A percentile compares a stretch with the other conserved stretches of the same genome.
These are phyloP conservation scores for Agaricales sp. DNA, from an alignment of 1,284 basidiomycete genomes.

Conservation along the genomic window DNA sequence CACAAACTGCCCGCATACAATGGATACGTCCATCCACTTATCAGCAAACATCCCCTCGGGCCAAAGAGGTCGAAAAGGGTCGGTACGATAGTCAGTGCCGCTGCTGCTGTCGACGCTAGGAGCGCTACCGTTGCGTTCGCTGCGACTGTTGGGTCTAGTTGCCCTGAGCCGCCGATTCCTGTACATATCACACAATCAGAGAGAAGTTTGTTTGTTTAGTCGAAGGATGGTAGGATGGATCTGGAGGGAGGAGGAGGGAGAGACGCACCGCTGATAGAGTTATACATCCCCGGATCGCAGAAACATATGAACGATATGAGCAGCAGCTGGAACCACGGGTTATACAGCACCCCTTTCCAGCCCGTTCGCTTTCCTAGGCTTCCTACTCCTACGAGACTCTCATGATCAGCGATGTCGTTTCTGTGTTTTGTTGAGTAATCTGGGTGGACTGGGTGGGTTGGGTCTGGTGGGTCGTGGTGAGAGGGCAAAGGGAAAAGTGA, in stretches of 20 bases:
- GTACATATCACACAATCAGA: background rate
- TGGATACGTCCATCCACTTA: slow-evolving; percentile 43
- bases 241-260: no score
- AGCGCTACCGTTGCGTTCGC: slow-evolving; percentile 20
- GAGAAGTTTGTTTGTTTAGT: no score
- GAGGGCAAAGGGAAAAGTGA: no score
- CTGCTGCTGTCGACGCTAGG: slow-evolving; percentile 17
- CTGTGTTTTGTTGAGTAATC: no score
- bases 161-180: slow-evolving; percentile 20
- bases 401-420: no score
- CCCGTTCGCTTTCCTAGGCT: no score
- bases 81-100: slow-evolving; percentile 18
- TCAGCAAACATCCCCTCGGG: slow-evolving; percentile 36
- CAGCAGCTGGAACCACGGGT: background rate
- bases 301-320: background rate
- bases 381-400: no score
- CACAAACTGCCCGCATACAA: slow-evolving; percentile 48
- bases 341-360: no score
- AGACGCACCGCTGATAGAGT: background rate
- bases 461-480: no score
- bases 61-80: slow-evolving; percentile 45
- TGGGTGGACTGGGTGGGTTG: no score
- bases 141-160: slow-evolving; percentile 19
- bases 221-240: background rate
- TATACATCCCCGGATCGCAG: background rate